These are phyloP conservation scores for Neofusicoccum sp. DNA, from an alignment of 2,329 filamentous ascomycete species.

Conservation along the genomic window DNA sequence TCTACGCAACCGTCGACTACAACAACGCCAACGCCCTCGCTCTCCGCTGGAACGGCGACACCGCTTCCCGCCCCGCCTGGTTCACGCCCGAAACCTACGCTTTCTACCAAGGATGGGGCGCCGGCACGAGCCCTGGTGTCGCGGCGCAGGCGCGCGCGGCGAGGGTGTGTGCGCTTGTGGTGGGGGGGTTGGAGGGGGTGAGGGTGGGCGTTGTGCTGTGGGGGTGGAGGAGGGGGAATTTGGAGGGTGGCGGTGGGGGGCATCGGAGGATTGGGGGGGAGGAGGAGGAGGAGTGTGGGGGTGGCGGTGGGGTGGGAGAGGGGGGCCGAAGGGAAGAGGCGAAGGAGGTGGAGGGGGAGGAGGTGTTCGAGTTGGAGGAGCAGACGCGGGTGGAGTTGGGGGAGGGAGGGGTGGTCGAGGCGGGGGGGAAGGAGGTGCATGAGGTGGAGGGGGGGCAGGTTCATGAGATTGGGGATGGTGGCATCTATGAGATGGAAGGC, in stretches of 20 bases:
- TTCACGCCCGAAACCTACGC: slow-evolving; percentile 11
- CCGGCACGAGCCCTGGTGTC: neutral
- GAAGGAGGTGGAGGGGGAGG: slow-evolving; percentile 36
- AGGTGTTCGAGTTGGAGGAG: slow-evolving; percentile 22
- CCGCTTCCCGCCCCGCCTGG: neutral
- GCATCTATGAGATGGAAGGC: too few relatives aligned
- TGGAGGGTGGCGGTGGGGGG: neutral
- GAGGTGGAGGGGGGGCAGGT: slow-evolving; percentile 31
- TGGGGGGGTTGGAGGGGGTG: slow-evolving; percentile 32
- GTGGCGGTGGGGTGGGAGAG: slow-evolving; percentile 30
- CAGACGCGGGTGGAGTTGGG: slow-evolving; percentile 35
- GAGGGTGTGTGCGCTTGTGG: slow-evolving; percentile 9
- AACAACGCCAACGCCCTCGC: neutral
- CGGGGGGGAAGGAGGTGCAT: slow-evolving; percentile 37
- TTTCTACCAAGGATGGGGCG: neutral
- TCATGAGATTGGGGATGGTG: neutral
- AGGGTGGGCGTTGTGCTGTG: slow-evolving; percentile 34
- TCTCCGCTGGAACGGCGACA: neutral
- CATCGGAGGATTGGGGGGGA: neutral
- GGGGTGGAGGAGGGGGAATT: slow-evolving; percentile 6
- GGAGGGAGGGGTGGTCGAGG: slow-evolving; percentile 27
- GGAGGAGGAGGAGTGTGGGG: neutral
- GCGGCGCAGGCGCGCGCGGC: slow-evolving; percentile 41
- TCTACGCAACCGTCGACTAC: neutral
- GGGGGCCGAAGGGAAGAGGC: slow-evolving; percentile 33